Evolutionary conservation across 1,284 basidiomycete species (phyloP), one percentile per base, ranked within the genome.

Genomic region (Ganoderma lucidum): DNA sequence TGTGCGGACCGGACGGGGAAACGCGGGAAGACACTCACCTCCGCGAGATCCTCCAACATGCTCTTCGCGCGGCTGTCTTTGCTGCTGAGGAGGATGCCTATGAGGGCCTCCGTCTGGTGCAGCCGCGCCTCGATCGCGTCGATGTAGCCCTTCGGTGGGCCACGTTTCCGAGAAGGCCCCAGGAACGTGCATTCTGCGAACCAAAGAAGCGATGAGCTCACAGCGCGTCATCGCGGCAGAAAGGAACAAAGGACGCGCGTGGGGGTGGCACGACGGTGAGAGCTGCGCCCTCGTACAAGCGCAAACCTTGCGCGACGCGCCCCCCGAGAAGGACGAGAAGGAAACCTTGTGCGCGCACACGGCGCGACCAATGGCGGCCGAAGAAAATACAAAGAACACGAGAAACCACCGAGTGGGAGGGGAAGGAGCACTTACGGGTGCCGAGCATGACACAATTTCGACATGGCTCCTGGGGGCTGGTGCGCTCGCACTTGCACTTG

Each of bases 101-200:
- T 82, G 56, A 96, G 83, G 0, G 94, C 93, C 78, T 96, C 95
- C 53, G 93, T 93, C 76, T 96, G 93, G 75, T 96, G 95, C 12
- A 96, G 83, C 14, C 94, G 88, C 14, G 93, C 93, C 79, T 96
- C 94, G 75, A 96, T 95, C 35, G 94, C 94, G 78, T 96, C 93
- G 78, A 96, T 96, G 83, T 96, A 96, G 2, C 95, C 95, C 77
- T 94, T 95, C 15, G 94, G 94, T 9, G 94, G 94, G 1, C 93
- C 92, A 71, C 93, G 89, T 78, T 95, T 95, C 71, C 92, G 87
- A 12, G 90, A 93, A 3, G 93, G 92, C 1, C 93, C 94, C 53
- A 94, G 84, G 79, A 93, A 96, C 0, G 93, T 96, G 77, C 94
- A 96, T 59, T 88, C 91, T 87, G 78, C 35, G 12, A 9, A 10